Evolutionary conservation across 768 basidiomycete species (phyloP), one percentile per base, ranked within the genome.

Genomic region (Leccinum barrowsii): DNA sequence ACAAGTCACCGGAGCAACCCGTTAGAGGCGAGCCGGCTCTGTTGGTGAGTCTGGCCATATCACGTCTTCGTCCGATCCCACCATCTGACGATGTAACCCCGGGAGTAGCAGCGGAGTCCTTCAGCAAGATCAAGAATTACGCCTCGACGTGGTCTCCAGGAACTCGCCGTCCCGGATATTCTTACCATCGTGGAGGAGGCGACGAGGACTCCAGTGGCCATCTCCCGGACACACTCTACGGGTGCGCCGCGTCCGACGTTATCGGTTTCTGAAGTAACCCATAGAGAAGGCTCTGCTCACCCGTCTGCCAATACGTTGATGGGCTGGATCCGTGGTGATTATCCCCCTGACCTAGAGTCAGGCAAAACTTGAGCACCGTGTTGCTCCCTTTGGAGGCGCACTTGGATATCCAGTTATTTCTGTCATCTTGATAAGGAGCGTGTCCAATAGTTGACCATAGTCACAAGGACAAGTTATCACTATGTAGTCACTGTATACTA

Each of bases 111-210:
- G 30, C 24, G 35, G 21, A n/a, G 7, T 15, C 11, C 26, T 4
- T 52, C 55, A 13, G 12, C 34, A 24, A 56, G 34, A 42, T 13
- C 51, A 22, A 49, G 53, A 34, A 26, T 24, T 8, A 11, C 22
- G 11, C 34, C 34, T 19, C 32, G 50, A 30, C 55, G 55, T n/a
- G 24, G 48, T 22, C 49, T 13, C 7, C 42, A 56, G 34, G 55
- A 57, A 30, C 40, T 22, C n/a, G 17, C 40, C 37, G 37, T 40
- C 2, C 50, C 55, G 2, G 55, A 57, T 37, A 59, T 59, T 47
- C 59, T 59, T 24, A 37, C 49, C 13, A 52, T 59, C 26, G 58
- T 59, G 10, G 58, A 59, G 32, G 50, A 59, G 5, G 58, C 55
- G 10, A 55, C 58, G 19, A 59, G 19, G 50, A 42, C 24, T 17